Evolutionary conservation across 257 asterid genomes (phyloP).

Genomic region (Solanum okadae): DNA sequence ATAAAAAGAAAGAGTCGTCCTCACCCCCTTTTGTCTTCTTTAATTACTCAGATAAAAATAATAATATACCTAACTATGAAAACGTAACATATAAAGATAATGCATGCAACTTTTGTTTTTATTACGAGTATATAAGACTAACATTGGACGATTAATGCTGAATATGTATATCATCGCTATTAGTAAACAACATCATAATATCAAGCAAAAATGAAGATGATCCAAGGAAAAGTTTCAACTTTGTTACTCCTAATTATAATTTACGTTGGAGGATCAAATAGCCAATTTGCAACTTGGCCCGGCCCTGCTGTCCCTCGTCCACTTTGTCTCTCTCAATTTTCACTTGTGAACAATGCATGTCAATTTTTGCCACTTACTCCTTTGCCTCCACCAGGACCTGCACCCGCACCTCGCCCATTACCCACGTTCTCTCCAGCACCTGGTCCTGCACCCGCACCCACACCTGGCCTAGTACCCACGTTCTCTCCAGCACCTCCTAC

Average conservation of each 20-base stretch:
- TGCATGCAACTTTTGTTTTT: slow-evolving; percentile 12
- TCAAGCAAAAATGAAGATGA: slow-evolving; percentile 21
- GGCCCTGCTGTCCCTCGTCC: slow-evolving; percentile 16
- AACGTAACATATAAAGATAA: slow-evolving; percentile 47
- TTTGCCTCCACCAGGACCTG: slow-evolving; percentile 19
- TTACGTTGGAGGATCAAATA: slow-evolving; percentile 15
- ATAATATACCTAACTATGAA: slow-evolving; percentile 9
- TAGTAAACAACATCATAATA: background rate
- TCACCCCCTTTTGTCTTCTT: background rate
- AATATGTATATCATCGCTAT: slow-evolving; percentile 8
- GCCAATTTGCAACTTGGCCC: slow-evolving; percentile 24
- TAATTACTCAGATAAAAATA: slow-evolving; percentile 9
- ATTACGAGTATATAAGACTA: slow-evolving; percentile 22
- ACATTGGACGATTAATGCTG: background rate
- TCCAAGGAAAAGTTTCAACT: slow-evolving; percentile 15
- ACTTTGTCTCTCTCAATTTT: slow-evolving; percentile 46
- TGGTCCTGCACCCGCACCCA: slow-evolving; percentile 8
- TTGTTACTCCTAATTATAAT: slow-evolving; percentile 20
- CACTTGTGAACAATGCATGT: slow-evolving; percentile 60
- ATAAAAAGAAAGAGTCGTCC: background rate
- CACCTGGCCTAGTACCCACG: slow-evolving; percentile 5
- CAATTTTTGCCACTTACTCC: slow-evolving; percentile 31
- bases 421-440: slow-evolving; percentile 19
- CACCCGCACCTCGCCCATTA: background rate
- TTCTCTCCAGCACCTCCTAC: slow-evolving; percentile 10